Evolutionary conservation across 139 green algal species (phyloP).

Genomic region (Volvox africanus): DNA sequence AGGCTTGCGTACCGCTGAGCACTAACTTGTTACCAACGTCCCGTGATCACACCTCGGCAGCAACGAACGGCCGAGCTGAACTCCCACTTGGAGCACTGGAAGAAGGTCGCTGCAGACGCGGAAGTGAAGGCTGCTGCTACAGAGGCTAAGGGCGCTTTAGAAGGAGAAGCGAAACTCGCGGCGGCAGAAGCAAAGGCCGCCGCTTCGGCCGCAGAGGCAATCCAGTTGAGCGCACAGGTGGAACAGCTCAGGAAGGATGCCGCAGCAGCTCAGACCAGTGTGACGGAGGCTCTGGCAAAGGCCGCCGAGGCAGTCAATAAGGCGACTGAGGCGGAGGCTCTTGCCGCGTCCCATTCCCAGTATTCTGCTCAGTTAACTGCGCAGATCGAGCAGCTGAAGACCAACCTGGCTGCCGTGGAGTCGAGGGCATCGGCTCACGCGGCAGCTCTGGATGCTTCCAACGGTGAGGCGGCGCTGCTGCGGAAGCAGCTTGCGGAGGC

Average conservation of each 20-base stretch:
- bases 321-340: background rate
- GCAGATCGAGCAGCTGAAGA: conserved; percentile 11
- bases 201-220: no score
- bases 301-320: background rate
- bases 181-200: background rate
- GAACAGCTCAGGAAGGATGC: background rate
- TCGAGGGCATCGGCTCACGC: background rate
- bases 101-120: background rate
- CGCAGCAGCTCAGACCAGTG: background rate
- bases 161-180: background rate
- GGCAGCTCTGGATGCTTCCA: background rate
- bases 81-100: background rate
- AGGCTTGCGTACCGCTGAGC: no score
- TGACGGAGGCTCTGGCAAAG: background rate
- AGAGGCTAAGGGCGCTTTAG: background rate
- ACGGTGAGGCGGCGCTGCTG: conserved; percentile 7
- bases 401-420: background rate
- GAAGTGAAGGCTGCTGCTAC: background rate
- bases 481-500: conserved; percentile 23
- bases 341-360: background rate
- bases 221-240: background rate
- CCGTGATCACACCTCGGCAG: background rate
- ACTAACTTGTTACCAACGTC: no score
- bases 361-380: background rate
- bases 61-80: background rate